Conservation (phyloP, 2,329 filamentous ascomycete genomes). For the Sarocladium brachiariae region DNA sequence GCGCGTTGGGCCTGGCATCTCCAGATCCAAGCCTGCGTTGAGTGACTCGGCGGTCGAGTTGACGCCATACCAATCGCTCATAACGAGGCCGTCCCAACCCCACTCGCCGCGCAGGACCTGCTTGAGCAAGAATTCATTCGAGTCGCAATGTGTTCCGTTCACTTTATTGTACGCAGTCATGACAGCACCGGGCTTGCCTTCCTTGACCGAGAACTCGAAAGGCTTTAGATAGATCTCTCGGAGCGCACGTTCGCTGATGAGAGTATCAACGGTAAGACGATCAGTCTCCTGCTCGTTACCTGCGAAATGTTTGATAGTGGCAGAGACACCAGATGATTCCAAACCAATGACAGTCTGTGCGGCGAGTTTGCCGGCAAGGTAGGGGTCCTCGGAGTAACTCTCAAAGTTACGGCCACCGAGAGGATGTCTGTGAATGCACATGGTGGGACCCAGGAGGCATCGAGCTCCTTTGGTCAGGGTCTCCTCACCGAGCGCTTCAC, state of each 20-base stretch:
- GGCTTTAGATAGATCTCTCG: slow-evolving; percentile 31
- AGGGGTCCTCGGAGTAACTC: slow-evolving; percentile 49
- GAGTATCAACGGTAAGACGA: slow-evolving; percentile 25
- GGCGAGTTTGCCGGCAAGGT: slow-evolving; percentile 31
- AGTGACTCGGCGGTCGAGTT: background rate
- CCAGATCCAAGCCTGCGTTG: background rate
- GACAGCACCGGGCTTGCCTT: slow-evolving; percentile 26
- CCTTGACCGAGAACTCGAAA: slow-evolving; percentile 29
- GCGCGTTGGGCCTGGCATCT: background rate
- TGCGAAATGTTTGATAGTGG: slow-evolving; percentile 13
- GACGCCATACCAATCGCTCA: slow-evolving; percentile 11
- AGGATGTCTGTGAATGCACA: background rate
- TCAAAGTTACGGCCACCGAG: slow-evolving; percentile 26
- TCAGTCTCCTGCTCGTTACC: slow-evolving; percentile 23
- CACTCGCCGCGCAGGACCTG: slow-evolving; percentile 11
- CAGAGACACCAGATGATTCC: slow-evolving; percentile 11
- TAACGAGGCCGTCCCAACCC: slow-evolving; percentile 12
- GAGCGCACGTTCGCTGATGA: slow-evolving; percentile 28
- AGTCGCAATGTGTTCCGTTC: slow-evolving; percentile 28
- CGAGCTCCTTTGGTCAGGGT: slow-evolving; percentile 14
- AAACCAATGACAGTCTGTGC: slow-evolving; percentile 24
- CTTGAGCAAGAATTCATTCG: slow-evolving; percentile 7
- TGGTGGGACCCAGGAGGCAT: slow-evolving; percentile 42
- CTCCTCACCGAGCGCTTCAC: slow-evolving; percentile 39
- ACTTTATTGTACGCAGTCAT: slow-evolving; percentile 34